A percentile compares a stretch with the other conserved stretches of the same genome.
Conservation (phyloP, 2,329 filamentous ascomycete genomes). For the Fusarium verrucosum region DNA sequence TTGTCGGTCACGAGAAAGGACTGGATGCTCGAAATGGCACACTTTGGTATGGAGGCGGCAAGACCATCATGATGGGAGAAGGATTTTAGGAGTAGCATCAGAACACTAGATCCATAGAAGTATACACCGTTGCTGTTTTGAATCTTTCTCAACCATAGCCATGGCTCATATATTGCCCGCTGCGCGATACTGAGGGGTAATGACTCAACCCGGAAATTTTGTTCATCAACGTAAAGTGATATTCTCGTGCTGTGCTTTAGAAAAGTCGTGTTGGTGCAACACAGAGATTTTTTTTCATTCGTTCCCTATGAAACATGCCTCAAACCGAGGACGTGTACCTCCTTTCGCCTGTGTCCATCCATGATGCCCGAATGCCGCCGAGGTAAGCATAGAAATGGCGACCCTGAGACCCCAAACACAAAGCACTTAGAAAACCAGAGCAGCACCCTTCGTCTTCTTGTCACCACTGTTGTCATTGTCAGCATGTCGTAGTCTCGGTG, state of each 20-base stretch:
- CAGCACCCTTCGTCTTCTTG: conserved; percentile 99
- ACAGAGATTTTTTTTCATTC: conserved; percentile 51
- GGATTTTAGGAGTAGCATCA: conserved; percentile 59
- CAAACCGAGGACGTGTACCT: conserved; percentile 57
- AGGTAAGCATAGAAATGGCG: conserved; percentile 56
- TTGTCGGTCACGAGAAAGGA: conserved; percentile 85
- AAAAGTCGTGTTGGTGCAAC: conserved; percentile 37
- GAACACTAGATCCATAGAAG: conserved; percentile 25
- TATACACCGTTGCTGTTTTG: conserved; percentile 11
- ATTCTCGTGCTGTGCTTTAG: conserved; percentile 9
- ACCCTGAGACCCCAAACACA: conserved; percentile 52
- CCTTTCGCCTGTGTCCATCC: conserved; percentile 61
- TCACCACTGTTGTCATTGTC: conserved; percentile 79
- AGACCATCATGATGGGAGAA: conserved; percentile 71
- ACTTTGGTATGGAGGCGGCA: conserved; percentile 88
- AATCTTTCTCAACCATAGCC: conserved; percentile 11
- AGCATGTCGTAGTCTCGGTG: conserved; percentile 46
- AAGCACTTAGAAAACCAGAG: conserved; percentile 95
- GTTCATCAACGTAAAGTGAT: conserved; percentile 7
- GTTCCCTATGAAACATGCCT: conserved; percentile 57
- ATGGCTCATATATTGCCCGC: background rate
- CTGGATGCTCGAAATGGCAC: conserved; percentile 78
- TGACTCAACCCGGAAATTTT: conserved; percentile 4
- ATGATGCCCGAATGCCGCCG: conserved; percentile 58
- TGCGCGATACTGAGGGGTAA: conserved; percentile 8